phyloP scores from a whole-genome alignment of 2,329 filamentous ascomycete species.

The Aspergillus neoniger region DNA sequence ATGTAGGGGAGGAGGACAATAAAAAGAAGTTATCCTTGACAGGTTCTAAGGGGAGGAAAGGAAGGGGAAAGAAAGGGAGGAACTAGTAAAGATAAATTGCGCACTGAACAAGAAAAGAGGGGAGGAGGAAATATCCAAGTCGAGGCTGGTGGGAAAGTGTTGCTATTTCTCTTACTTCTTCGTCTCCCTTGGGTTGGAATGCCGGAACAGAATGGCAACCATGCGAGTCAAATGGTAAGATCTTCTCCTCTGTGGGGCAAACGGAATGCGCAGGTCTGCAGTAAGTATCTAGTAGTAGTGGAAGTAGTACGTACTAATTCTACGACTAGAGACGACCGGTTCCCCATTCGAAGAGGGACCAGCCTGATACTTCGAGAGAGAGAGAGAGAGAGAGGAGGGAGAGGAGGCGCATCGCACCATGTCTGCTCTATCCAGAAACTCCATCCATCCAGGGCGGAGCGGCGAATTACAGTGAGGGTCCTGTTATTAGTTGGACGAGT shows the following conservation, averaged over 20 bases:
- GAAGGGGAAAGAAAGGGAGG: neutral
- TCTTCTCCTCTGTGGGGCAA: conserved; percentile 7
- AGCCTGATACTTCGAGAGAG: too few species aligned
- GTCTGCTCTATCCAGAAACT: neutral
- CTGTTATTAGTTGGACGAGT: neutral
- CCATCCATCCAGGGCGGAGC: neutral
- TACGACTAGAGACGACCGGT: too few species aligned
- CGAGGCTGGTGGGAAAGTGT: neutral
- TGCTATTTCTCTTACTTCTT: too few species aligned
- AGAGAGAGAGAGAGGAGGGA: too few species aligned
- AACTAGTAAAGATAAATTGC: neutral
- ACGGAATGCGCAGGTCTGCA: neutral
- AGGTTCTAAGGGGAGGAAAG: neutral
- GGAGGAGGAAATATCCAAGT: neutral
- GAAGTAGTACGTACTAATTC: neutral
- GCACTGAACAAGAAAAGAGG: neutral
- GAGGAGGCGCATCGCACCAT: neutral
- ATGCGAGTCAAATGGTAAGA: conserved; percentile 18
- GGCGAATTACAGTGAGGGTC: neutral
- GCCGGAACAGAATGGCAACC: conserved; percentile 12
- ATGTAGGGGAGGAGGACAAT: too few species aligned
- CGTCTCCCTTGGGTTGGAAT: conserved; percentile 8
- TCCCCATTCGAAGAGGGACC: too few species aligned
- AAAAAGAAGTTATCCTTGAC: too few species aligned
- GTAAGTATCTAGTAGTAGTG: neutral